phyloP scores from a whole-genome alignment of 2,329 filamentous ascomycete species.

The Colletotrichum sp. region DNA sequence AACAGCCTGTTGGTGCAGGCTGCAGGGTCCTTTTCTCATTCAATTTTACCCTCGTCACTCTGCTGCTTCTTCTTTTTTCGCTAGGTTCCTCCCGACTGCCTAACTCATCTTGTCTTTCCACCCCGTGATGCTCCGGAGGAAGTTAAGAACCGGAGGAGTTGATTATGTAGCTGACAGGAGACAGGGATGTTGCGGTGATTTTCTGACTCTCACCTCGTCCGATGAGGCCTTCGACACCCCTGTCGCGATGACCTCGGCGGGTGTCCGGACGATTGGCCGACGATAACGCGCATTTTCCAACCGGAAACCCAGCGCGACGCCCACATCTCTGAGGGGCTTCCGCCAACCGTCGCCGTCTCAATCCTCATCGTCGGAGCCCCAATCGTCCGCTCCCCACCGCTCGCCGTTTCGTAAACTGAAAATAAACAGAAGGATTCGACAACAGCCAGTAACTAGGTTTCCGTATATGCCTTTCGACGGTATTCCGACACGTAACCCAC shows the following conservation, averaged over 20 bases:
- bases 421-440: neutral
- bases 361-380: neutral
- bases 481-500: conserved; percentile 5
- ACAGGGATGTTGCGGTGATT: neutral
- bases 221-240: neutral
- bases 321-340: neutral
- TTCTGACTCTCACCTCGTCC: neutral
- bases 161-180: neutral
- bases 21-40: neutral
- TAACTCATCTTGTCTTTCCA: neutral
- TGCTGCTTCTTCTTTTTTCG: neutral
- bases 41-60: neutral
- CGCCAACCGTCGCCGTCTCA: neutral
- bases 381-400: neutral
- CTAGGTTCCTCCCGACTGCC: neutral
- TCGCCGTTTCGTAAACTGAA: neutral
- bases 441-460: neutral
- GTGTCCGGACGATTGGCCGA: conserved; percentile 10
- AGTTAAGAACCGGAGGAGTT: neutral
- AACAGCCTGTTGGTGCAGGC: neutral
- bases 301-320: conserved; percentile 1
- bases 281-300: conserved; percentile 5
- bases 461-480: conserved; percentile 18
- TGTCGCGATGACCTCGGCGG: conserved; percentile 1
- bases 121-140: neutral